Base-by-base conservation (phyloP, 192 early-diverging fungal species). In the Mortierella alpina region DNA sequence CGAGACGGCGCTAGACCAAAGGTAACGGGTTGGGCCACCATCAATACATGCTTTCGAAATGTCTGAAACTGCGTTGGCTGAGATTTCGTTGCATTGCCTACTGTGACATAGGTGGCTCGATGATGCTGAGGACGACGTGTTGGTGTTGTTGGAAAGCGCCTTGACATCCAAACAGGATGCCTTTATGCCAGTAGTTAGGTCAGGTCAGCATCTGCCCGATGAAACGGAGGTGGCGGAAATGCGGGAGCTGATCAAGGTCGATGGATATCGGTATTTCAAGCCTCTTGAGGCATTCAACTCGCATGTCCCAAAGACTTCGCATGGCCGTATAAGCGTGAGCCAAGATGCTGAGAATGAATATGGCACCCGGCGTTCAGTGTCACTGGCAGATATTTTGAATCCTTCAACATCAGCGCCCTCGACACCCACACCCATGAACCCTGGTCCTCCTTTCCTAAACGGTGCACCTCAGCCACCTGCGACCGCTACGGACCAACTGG, bases 1-100 rank as follows among this genome's bases (percentile, higher is more conserved):
- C 49, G 76, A 86, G 13, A 80, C 67, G 47, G 82, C 75, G 48
- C 64, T 88, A 5, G 81, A 83, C 66, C 76, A 85, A 53, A 68
- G 84, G 83, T 82, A 73, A 66, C 50, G 6, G 31, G 31, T 31
- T 31, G 31, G 1, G 3, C 31, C 31, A 17, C 5, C 12, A 41
- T 12, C 63, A 17, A 0, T 65, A 18, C 9, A n/a, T 40, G 13
- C 50, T 39, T 8, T 6, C 15, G 17, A 50, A 14, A 14, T 52
- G 13, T 66, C 13, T 20, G 31, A 15, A 15, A 41, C 53, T 20
- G 14, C 56, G 46, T 2, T 20, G 13, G 18, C 14, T 31, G n/a
- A 66, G 12, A 42, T 1, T 60, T 23, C 18, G 59, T 2, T 44
- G 12, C 22, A 52, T 71, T 45, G n/a, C 17, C 6, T 65, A 11